These are phyloP conservation scores for Candida insectorum DNA, from an alignment of 805 yeast species.

Conservation along the genomic window DNA sequence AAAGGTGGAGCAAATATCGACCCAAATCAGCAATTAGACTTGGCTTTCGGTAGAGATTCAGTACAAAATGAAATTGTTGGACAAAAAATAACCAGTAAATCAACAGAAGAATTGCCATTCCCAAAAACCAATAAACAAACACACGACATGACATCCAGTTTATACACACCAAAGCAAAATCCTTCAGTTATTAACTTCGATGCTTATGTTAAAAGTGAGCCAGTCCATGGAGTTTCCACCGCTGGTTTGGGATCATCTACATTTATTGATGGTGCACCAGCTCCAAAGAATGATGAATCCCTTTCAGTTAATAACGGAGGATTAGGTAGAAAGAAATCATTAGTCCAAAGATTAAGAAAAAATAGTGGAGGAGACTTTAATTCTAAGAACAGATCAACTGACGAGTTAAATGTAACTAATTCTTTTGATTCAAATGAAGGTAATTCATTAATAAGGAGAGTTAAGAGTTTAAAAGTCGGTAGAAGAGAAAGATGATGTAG, in stretches of 20 bases:
- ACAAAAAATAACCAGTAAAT: constrained; percentile 10
- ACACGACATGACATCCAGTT: constrained; percentile 17
- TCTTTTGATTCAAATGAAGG: constrained; percentile 23
- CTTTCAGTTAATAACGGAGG: constrained; percentile 34
- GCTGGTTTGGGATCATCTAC: constrained; percentile 91
- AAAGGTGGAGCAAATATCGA: constrained; percentile 59
- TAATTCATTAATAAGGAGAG: constrained; percentile 73
- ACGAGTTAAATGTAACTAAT: constrained; percentile 13
- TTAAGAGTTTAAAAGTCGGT: constrained; percentile 85
- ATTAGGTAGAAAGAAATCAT: constrained; percentile 78
- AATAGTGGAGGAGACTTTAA: constrained; percentile 32
- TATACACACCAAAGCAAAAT: constrained; percentile 44
- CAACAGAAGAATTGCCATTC: constrained; percentile 12
- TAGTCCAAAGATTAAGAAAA: constrained; percentile 61
- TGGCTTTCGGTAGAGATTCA: constrained; percentile 69
- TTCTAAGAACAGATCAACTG: constrained; percentile 23
- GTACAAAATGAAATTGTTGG: constrained; percentile 44
- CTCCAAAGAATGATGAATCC: constrained; percentile 46
- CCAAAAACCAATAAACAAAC: constrained; percentile 17
- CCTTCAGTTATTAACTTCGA: constrained; percentile 65
- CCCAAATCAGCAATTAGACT: constrained; percentile 54
- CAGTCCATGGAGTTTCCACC: constrained; percentile 83
- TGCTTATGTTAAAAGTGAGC: constrained; percentile 60
- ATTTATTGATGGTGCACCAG: constrained; percentile 95
- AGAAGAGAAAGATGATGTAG: constrained; percentile 24